Evolutionary conservation across 2,329 filamentous ascomycete species (phyloP).

Genomic region (Ophiostoma himal-ulmi): DNA sequence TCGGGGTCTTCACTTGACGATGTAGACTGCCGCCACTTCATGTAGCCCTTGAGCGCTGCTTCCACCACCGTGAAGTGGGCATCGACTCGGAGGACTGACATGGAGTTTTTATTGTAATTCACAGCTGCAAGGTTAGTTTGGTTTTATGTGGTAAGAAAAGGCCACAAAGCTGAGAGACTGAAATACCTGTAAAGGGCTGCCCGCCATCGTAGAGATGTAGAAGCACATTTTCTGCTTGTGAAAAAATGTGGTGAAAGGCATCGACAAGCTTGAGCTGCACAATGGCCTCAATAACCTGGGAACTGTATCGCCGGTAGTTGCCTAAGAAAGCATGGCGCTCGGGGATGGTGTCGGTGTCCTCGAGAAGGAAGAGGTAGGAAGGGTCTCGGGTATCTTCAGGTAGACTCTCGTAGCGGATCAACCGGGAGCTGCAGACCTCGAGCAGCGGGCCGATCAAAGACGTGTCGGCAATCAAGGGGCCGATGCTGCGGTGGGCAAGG

Average conservation of each 20-base stretch:
- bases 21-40: constrained; percentile 60
- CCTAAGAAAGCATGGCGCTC: constrained; percentile 92
- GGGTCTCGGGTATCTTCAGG: constrained; percentile 76
- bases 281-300: constrained; percentile 79
- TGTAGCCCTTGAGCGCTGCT: constrained; percentile 79
- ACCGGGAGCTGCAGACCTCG: constrained; percentile 73
- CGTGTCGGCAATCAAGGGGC: constrained; percentile 55
- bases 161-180: background rate
- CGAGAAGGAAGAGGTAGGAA: constrained; percentile 74
- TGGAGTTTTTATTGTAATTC: constrained; percentile 62
- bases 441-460: constrained; percentile 68
- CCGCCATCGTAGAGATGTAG: constrained; percentile 68
- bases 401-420: constrained; percentile 82
- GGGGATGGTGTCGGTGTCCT: constrained; percentile 91
- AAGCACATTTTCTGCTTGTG: constrained; percentile 66
- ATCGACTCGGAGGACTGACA: constrained; percentile 72
- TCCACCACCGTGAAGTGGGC: constrained; percentile 87
- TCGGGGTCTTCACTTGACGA: constrained; percentile 27
- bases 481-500: constrained; percentile 64
- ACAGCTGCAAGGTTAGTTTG: constrained; percentile 25
- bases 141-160: no score
- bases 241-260: constrained; percentile 81
- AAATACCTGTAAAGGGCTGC: constrained; percentile 57
- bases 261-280: constrained; percentile 76
- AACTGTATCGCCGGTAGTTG: constrained; percentile 89